Evolutionary conservation across 1,139 yeast genomes (phyloP).

Genomic region (Blastobotrys serpentis): DNA sequence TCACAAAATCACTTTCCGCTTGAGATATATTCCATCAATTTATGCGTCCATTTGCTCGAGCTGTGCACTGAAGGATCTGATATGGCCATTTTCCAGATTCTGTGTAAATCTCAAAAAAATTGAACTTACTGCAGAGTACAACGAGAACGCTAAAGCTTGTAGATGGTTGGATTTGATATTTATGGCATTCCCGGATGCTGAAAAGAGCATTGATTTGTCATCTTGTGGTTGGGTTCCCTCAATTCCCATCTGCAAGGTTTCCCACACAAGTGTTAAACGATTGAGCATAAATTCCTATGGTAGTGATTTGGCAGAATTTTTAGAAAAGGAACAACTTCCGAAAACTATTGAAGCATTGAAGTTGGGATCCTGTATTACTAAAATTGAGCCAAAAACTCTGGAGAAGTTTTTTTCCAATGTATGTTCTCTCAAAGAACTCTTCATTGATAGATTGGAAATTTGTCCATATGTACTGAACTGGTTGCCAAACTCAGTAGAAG

Average conservation of each 20-base stretch:
- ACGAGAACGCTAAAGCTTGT: constrained; percentile 1
- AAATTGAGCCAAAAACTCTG: not conserved
- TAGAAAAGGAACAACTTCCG: not conserved
- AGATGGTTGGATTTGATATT: constrained; percentile 7
- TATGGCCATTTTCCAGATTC: constrained; percentile 1
- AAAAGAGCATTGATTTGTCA: not conserved
- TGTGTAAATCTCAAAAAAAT: not conserved
- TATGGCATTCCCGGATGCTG: constrained; percentile 1
- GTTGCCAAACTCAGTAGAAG: constrained; percentile 3
- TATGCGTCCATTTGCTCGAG: constrained; percentile 1
- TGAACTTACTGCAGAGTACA: constrained; percentile 2
- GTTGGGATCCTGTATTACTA: constrained; percentile 3
- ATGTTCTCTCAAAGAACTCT: not conserved
- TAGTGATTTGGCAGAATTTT: not conserved
- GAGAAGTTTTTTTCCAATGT: not conserved
- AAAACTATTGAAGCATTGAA: not conserved
- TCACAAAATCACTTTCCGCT: not conserved
- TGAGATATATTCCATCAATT: constrained; percentile 5
- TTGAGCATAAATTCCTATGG: constrained; percentile 7
- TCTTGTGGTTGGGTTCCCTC: constrained; percentile 2
- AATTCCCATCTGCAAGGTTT: not conserved
- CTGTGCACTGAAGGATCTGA: constrained; percentile 6
- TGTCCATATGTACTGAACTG: constrained; percentile 4
- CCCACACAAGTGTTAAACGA: not conserved
- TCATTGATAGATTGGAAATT: constrained; percentile 2